Evolutionary conservation across 1,284 basidiomycete species (phyloP).

Genomic region (Tilletia caries): DNA sequence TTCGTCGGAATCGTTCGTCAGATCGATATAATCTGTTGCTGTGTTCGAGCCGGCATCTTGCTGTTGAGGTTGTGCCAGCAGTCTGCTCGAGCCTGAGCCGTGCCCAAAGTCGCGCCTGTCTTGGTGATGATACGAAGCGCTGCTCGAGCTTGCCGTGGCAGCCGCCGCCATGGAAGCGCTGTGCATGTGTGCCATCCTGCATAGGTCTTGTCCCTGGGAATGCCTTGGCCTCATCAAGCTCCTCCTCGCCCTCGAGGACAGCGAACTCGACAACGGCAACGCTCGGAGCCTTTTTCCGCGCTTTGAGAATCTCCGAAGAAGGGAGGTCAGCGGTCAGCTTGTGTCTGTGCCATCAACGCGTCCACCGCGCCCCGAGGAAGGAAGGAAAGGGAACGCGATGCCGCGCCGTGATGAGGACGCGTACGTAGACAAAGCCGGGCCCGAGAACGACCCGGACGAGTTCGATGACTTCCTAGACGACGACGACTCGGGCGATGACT

Average conservation of each 20-base stretch:
- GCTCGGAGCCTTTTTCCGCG: slow-evolving; percentile 10
- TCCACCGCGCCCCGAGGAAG: neutral
- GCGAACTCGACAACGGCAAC: neutral
- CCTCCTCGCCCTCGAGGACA: neutral
- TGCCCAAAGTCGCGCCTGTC: too few relatives aligned
- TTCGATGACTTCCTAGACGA: slow-evolving; percentile 35
- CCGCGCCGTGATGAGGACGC: slow-evolving; percentile 31
- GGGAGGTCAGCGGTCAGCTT: too few relatives aligned
- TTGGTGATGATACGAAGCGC: too few relatives aligned
- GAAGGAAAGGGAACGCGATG: neutral
- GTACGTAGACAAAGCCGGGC: slow-evolving; percentile 25
- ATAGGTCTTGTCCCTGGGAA: neutral
- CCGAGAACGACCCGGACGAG: slow-evolving; percentile 25
- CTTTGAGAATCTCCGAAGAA: too few relatives aligned
- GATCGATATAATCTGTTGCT: too few relatives aligned
- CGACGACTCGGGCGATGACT: slow-evolving; percentile 35
- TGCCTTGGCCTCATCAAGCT: neutral
- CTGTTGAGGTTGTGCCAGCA: too few relatives aligned
- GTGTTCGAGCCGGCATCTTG: too few relatives aligned
- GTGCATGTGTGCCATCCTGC: neutral
- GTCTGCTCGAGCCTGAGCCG: too few relatives aligned
- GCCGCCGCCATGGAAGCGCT: too few relatives aligned
- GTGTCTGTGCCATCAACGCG: too few relatives aligned
- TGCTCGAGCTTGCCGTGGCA: too few relatives aligned
- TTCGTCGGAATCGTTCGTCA: neutral